Evolutionary conservation across 2,329 filamentous ascomycete species (phyloP).

Genomic region (Nemania bipapillata): DNA sequence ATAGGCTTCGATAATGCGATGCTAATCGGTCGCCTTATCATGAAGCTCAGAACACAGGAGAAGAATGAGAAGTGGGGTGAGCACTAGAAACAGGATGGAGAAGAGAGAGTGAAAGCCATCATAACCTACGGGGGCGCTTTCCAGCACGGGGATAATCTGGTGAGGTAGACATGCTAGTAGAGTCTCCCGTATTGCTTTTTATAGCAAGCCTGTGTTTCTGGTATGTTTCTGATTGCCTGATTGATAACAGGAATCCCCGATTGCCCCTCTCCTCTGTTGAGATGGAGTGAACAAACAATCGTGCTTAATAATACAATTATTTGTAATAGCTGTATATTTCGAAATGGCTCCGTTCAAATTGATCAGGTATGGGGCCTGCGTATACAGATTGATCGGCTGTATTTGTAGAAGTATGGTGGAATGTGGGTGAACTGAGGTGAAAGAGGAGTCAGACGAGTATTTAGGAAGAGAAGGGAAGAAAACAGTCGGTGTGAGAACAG

Average conservation of each 20-base stretch:
- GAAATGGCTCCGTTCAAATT: not conserved
- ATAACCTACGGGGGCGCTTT: slow-evolving; percentile 42
- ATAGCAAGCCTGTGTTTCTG: not conserved
- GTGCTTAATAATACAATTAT: not conserved
- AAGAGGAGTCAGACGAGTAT: slow-evolving; percentile 20
- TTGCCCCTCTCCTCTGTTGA: not conserved
- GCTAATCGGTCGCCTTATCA: not conserved
- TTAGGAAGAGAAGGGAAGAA: not conserved
- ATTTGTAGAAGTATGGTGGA: not conserved
- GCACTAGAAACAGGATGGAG: not conserved
- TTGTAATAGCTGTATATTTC: slow-evolving; percentile 10
- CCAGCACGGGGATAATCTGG: slow-evolving; percentile 40
- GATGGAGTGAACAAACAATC: not conserved
- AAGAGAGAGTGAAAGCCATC: not conserved
- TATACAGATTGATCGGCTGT: not conserved
- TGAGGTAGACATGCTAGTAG: slow-evolving; percentile 34
- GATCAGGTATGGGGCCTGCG: not conserved
- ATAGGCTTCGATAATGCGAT: not conserved
- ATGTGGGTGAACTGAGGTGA: not conserved
- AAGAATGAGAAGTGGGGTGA: not conserved
- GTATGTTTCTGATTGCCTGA: not conserved
- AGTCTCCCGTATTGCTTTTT: not conserved
- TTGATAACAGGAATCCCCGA: not conserved
- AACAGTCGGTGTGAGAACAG: slow-evolving; percentile 19
- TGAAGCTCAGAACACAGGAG: not conserved